These are phyloP conservation scores for Arabidopsis arenosa DNA, from an alignment of 345 rosid species.

Conservation along the genomic window DNA sequence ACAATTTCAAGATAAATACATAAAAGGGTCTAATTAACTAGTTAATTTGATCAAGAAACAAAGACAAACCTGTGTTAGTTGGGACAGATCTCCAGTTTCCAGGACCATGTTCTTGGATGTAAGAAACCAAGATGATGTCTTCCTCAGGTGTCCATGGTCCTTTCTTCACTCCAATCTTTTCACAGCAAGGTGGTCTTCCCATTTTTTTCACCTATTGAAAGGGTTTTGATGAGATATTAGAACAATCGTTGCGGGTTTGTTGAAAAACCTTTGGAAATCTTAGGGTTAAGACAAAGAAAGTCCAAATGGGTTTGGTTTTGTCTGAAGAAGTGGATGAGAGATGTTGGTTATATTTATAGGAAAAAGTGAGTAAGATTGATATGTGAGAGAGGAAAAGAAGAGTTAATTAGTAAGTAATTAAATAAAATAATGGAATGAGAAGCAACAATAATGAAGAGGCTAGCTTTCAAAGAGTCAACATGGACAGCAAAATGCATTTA, in stretches of 20 bases:
- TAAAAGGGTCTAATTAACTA: constrained; percentile 1
- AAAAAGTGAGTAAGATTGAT: constrained; percentile 26
- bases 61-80: constrained; percentile 66
- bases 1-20: not conserved
- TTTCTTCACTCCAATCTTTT: constrained; percentile 89
- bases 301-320: constrained; percentile 29
- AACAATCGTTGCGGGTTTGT: constrained; percentile 5
- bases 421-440: constrained; percentile 38
- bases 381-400: constrained; percentile 21
- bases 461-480: constrained; percentile 66
- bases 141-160: constrained; percentile 99
- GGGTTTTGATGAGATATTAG: not conserved
- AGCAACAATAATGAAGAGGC: constrained; percentile 49
- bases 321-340: constrained; percentile 46
- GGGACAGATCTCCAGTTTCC: constrained; percentile 99
- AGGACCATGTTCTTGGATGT: constrained; percentile 96
- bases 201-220: constrained; percentile 38
- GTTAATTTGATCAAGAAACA: not conserved
- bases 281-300: constrained; percentile 33
- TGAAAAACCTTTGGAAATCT: not conserved
- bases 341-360: constrained; percentile 50
- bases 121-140: constrained; percentile 88
- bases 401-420: constrained; percentile 34
- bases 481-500: constrained; percentile 69
- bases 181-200: constrained; percentile 99